Evolutionary conservation across 2,329 filamentous ascomycete species (phyloP), one percentile per base, ranked within the genome.

Genomic region (Microcyclospora pomicola): DNA sequence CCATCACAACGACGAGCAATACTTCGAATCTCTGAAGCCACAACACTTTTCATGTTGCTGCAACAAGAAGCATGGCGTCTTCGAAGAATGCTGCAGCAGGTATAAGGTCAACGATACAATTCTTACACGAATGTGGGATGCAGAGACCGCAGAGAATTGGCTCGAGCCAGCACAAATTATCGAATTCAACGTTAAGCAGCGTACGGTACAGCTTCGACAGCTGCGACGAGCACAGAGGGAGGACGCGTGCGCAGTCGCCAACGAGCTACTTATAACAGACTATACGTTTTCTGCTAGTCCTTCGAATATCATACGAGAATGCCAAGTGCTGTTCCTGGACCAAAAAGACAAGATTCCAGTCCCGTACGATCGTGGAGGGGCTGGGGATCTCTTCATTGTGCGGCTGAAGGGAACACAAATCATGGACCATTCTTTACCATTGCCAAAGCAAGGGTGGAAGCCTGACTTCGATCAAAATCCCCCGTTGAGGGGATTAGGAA

Each of bases 351-450:
- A 49, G 0, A 65, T 87, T 2, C 69, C 73, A 0, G 59, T 66
- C 0, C 81, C 81, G 0, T 91, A 86, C 53, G 63, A 75, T 45
- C 65, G 73, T 1, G 61, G 70, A 14, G 83, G 83, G 0, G 71
- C 69, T 0, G 80, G 77, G 0, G 74, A 81, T 42, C 68, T 70
- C 12, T 88, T 80, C 52, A 82, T 42, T 34, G 38, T 56, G 2
- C 29, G 14, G 12, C 15, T 11, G 27, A 14, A 38, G 9, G 35
- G 16, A n/a, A 32, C 12, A 14, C 10, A 27, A n/a, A 12, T 14
- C 13, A 12, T 11, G 15, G 5, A 15, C 11, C 65, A 62, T 0
- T 28, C n/a, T 38, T 28, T 36, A 28, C 29, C 38, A 5, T 51
- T 49, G 4, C 45, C 80, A 2, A 64, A 60, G 0, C 70, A 81